Base-by-base conservation (phyloP, 2,329 filamentous ascomycete species). In the Emergomyces pasteurianus region DNA sequence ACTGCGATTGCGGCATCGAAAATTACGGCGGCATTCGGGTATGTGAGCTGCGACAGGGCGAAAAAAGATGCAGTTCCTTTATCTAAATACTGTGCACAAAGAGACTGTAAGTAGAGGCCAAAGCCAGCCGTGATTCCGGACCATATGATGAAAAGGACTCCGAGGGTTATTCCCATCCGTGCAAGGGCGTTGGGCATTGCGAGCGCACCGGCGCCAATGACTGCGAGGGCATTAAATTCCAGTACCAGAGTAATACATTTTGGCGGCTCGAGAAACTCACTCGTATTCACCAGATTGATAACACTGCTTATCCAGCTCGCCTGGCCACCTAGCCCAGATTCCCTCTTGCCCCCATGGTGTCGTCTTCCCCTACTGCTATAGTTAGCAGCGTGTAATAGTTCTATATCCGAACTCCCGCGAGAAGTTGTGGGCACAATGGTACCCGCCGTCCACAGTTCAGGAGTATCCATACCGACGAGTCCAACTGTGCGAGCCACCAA, bases 1-100 rank as follows among this genome's bases (percentile, higher is more conserved):
- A 99, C 86, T 14, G 92, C 91, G 71, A 99, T 99, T 6, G 94
- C 94, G 7, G 87, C 86, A 75, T 99, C 94, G 73, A 99, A 99
- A 53, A 97, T 81, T 54, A 99, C 90, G 9, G 94, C 90, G 2
- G 92, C 91, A 72, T 96, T 96, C 1, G 94, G 94, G 69, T 97
- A 99, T 5, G 94, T 97, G 64, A 99, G 84, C 73, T 99, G 92
- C 16, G 91, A 96, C 18, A 99, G 80, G n/a, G 92, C 91, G 71
- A 96, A 96, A 78, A 99, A 99, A 42, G 91, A 96, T 0, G 92
- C 84, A 5, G 84, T 84, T 49, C 94, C 94, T 63, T 90, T 84
- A 65, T 97, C 94, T 65, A 99, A 81, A 73, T 99, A 99, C 72
- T 89, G 85, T 5, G 94, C 89, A 78, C 94, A 97, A 78, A 89